Evolutionary conservation across 1,139 yeast species (phyloP), one percentile per base, ranked within the genome.

Genomic region (Suhomyces anneliseae): DNA sequence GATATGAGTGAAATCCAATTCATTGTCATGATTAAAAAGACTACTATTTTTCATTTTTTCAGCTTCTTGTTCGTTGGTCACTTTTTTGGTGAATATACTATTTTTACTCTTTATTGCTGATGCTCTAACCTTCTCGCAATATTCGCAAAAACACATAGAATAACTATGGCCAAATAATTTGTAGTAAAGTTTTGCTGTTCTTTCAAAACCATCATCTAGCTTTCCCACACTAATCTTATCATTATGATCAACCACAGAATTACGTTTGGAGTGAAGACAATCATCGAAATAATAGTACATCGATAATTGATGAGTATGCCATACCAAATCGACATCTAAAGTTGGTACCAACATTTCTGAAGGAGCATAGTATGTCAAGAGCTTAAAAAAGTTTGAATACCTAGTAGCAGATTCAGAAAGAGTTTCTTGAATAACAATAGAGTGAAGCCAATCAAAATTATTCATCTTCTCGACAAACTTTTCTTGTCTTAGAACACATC

Each of bases 301-400:
- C 4, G 60, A 54, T 31, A 72, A 55, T 47, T 68, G 74, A 49
- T 72, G 75, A 8, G 76, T 70, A 46, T 69, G 75, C 76, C 77
- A 72, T 1, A 67, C 57, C 38, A 72, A 56, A 48, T 72, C 76
- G 31, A 72, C 64, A 45, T 72, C 77, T 44, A 71, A 55, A 1
- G 76, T 69, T 0, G 78, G 76, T 1, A 72, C 69, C 19, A 65
- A 53, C 44, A 60, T 52, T 15, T 39, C 34, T 8, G 36, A 42
- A n/a, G 38, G 47, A 27, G 49, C 55, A 12, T 41, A 32, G 8
- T 36, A 10, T 1, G 49, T 49, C 33, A 69, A 46, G 24, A 70
- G 37, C 9, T 48, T 44, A 40, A 68, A 56, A 46, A 69, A 71
- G 14, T 65, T 53, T 4, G 49, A 41, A 44, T 72, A 70, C 38